Evolutionary conservation across 345 rosid genomes (phyloP).

Genomic region (Mangifera indica): DNA sequence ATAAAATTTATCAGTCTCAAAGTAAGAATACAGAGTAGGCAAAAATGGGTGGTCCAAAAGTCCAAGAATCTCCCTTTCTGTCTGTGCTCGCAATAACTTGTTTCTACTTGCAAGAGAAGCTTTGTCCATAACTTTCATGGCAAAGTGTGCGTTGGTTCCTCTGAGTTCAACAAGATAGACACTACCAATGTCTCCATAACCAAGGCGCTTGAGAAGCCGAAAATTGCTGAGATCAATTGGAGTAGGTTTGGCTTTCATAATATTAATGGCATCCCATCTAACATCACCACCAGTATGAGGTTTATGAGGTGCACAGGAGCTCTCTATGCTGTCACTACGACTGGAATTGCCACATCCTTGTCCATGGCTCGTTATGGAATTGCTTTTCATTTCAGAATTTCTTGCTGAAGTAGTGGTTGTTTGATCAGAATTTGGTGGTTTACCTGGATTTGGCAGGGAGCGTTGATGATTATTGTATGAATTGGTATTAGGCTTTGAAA

Average conservation of each 20-base stretch:
- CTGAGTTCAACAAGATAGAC: constrained; percentile 68
- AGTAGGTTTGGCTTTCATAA: constrained; percentile 38
- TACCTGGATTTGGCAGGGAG: constrained; percentile 28
- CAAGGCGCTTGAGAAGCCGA: constrained; percentile 76
- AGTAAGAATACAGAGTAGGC: constrained; percentile 65
- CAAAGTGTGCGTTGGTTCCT: constrained; percentile 65
- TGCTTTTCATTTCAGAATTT: constrained; percentile 17
- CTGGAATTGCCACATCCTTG: constrained; percentile 16
- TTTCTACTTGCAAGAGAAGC: constrained; percentile 85
- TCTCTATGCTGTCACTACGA: constrained; percentile 71
- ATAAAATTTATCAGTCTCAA: constrained; percentile 64
- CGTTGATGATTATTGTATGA: constrained; percentile 24
- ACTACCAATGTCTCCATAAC: constrained; percentile 89
- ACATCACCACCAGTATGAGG: constrained; percentile 92
- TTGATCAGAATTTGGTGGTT: constrained; percentile 29
- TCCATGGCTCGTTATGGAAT: constrained; percentile 7
- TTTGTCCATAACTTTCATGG: too few species aligned
- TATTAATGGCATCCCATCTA: constrained; percentile 82
- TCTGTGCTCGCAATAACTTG: constrained; percentile 70
- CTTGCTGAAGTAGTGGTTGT: constrained; percentile 19
- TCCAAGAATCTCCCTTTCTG: constrained; percentile 65
- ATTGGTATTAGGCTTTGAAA: constrained; percentile 21
- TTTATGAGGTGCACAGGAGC: constrained; percentile 51
- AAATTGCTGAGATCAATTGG: constrained; percentile 70
- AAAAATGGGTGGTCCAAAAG: constrained; percentile 67